Conservation (phyloP, 2,329 filamentous ascomycete genomes). For the Nothopassalora personata region DNA sequence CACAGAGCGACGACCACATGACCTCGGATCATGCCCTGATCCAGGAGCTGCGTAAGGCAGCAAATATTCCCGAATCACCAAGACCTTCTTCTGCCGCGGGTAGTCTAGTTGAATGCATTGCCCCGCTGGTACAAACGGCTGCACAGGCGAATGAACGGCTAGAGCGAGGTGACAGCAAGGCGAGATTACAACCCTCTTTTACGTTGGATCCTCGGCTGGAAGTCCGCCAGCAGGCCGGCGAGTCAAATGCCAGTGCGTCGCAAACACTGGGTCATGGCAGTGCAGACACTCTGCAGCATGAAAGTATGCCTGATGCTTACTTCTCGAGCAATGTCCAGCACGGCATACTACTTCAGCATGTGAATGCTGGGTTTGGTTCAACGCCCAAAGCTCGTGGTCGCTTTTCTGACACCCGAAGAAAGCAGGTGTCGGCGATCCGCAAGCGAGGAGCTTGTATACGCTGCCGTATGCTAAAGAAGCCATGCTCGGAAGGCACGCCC, state of each 20-base stretch:
- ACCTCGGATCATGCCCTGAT: not conserved
- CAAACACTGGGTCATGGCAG: no score
- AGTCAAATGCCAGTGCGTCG: not conserved
- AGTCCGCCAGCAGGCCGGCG: not conserved
- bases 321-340: not conserved
- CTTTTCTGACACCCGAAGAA: constrained; percentile 53
- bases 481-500: constrained; percentile 56
- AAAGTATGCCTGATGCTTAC: not conserved
- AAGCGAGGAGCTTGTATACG: constrained; percentile 58
- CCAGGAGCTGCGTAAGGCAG: not conserved
- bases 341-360: not conserved
- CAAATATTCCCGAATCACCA: not conserved
- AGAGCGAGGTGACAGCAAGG: not conserved
- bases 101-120: not conserved
- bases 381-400: constrained; percentile 42
- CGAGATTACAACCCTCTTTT: not conserved
- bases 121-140: constrained; percentile 17
- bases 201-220: not conserved
- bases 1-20: not conserved
- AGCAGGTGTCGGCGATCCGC: constrained; percentile 55
- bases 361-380: constrained; percentile 11
- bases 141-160: constrained; percentile 16
- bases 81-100: not conserved
- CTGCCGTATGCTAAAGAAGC: constrained; percentile 61
- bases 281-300: no score